A percentile compares a stretch with the other conserved stretches of the same genome.
These are phyloP conservation scores for Gloeopeniophorella convolvens DNA, from an alignment of 768 basidiomycete species.

Conservation along the genomic window DNA sequence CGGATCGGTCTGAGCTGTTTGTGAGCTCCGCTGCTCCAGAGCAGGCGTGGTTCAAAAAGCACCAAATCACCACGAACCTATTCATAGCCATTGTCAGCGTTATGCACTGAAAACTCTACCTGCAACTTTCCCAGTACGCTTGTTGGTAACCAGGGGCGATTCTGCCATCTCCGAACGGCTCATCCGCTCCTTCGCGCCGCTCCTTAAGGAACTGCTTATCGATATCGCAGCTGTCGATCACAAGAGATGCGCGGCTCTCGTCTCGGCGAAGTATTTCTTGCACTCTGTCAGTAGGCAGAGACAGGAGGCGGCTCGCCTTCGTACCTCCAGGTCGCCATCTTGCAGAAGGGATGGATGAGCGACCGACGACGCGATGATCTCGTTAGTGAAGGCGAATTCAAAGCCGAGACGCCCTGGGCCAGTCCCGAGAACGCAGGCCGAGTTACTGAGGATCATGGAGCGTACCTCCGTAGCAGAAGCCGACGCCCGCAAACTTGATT, in stretches of 20 bases:
- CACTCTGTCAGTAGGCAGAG: background rate
- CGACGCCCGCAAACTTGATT: constrained; percentile 49
- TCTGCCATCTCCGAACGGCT: constrained; percentile 41
- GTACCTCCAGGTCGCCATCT: constrained; percentile 54
- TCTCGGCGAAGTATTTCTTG: constrained; percentile 37
- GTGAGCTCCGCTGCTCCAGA: too few relatives aligned
- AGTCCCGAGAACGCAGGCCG: background rate
- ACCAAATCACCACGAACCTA: constrained; percentile 34
- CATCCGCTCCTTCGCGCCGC: constrained; percentile 39
- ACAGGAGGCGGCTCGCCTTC: background rate
- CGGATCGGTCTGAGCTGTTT: too few relatives aligned
- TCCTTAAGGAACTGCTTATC: constrained; percentile 48
- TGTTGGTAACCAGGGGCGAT: constrained; percentile 46
- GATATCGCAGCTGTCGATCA: constrained; percentile 59
- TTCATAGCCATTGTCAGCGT: too few relatives aligned
- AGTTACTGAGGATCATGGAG: background rate
- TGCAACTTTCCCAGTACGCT: constrained; percentile 41
- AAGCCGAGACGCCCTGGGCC: constrained; percentile 47
- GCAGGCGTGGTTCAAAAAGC: background rate
- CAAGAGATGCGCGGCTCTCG: constrained; percentile 52
- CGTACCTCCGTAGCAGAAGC: constrained; percentile 66
- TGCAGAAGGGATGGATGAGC: constrained; percentile 55
- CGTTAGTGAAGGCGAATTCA: constrained; percentile 53
- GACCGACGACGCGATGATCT: constrained; percentile 42
- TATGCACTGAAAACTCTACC: too few relatives aligned